Conservation (phyloP, 2,329 filamentous ascomycete species). For the Alternaria panax region DNA sequence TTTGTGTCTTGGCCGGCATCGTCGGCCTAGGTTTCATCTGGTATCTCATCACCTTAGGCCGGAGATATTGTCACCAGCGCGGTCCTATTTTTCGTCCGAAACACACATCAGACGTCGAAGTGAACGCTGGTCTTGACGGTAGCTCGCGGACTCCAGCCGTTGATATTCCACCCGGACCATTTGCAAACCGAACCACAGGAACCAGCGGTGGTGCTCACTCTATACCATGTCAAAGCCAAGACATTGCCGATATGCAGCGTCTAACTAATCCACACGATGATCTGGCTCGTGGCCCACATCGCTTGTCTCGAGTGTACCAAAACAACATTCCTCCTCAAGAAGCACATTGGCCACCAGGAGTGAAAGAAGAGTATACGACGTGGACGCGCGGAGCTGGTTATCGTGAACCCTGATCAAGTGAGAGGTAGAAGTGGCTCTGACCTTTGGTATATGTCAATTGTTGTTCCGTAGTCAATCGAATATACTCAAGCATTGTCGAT, state of each 20-base stretch:
- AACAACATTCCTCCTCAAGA: not conserved
- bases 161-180: not conserved
- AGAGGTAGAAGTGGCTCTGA: not conserved
- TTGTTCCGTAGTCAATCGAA: not conserved
- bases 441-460: not conserved
- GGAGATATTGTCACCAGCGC: not conserved
- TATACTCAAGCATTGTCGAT: not conserved
- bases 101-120: not conserved
- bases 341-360: not conserved
- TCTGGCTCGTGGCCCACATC: not conserved
- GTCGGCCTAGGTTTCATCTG: not conserved
- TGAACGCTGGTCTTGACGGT: not conserved
- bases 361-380: not conserved
- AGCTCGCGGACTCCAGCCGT: not conserved
- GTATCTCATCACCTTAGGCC: not conserved
- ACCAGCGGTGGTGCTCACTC: not conserved
- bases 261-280: not conserved
- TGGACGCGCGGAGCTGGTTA: not conserved
- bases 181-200: accelerated
- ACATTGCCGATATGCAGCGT: not conserved
- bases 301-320: not conserved
- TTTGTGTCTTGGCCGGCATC: not conserved
- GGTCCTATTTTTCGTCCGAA: accelerated
- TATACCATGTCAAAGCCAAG: not conserved
- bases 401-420: not conserved